These are phyloP conservation scores for Geotrichum candidum DNA, from an alignment of 1,139 yeast species.

Conservation along the genomic window DNA sequence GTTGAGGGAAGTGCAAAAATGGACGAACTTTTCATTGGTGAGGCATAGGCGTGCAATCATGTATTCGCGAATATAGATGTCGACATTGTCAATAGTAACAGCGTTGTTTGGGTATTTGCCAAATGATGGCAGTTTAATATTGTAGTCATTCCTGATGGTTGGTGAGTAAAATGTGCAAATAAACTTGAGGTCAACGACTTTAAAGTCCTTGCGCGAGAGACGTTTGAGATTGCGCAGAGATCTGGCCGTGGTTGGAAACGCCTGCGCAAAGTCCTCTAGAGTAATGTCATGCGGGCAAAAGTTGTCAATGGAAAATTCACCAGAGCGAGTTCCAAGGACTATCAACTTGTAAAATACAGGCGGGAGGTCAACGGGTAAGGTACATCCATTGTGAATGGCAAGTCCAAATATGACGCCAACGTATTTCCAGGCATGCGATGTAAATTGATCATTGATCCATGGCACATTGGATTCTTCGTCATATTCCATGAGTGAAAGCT, in stretches of 20 bases:
- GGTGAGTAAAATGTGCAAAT: not conserved
- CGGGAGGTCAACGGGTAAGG: conserved; percentile 26
- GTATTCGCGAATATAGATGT: conserved; percentile 20
- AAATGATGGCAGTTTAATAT: not conserved
- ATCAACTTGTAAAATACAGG: conserved; percentile 23
- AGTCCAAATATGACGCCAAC: conserved; percentile 29
- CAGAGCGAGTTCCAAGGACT: not conserved
- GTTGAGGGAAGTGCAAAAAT: not conserved
- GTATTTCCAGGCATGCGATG: conserved; percentile 18
- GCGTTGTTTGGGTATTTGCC: not conserved
- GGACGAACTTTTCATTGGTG: conserved; percentile 12
- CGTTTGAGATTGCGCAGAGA: conserved; percentile 3
- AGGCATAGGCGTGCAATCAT: conserved; percentile 14
- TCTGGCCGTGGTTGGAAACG: conserved; percentile 5
- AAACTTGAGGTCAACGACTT: not conserved
- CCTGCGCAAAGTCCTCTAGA: conserved; percentile 15
- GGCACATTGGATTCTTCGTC: conserved; percentile 21
- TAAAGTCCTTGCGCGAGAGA: not conserved
- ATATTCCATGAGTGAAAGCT: conserved; percentile 18
- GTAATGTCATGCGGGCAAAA: not conserved
- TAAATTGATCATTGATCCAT: conserved; percentile 26
- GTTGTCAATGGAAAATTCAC: not conserved
- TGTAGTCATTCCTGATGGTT: not conserved
- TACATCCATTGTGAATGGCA: conserved; percentile 30
- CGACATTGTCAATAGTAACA: conserved; percentile 22